phyloP scores from a whole-genome alignment of 495 filamentous ascomycete species.

The Pseudoneurospora amorphoporcata region DNA sequence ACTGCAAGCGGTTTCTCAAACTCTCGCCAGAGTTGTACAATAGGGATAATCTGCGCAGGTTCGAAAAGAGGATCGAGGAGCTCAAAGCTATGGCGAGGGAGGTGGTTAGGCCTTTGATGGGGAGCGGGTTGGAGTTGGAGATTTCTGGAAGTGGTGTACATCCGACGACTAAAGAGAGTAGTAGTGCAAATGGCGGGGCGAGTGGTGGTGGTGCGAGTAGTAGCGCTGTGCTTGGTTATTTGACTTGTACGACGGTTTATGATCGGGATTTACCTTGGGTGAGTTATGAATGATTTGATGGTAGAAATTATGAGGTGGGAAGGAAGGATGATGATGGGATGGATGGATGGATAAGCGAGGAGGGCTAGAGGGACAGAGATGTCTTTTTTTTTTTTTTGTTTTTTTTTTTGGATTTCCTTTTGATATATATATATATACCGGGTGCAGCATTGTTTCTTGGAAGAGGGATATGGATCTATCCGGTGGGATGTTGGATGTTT shows the following conservation, averaged over 20 bases:
- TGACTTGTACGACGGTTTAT: constrained; percentile 70
- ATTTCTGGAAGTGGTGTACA: constrained; percentile 7
- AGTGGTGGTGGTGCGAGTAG: constrained; percentile 3
- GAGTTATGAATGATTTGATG: constrained; percentile 16
- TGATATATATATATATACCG: background rate
- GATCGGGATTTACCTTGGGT: constrained; percentile 74
- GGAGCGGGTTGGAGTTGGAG: constrained; percentile 71
- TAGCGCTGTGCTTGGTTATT: constrained; percentile 44
- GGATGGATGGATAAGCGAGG: no score
- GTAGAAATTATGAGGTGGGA: no score
- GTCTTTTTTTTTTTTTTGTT: background rate
- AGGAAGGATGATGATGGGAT: no score
- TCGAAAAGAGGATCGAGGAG: constrained; percentile 80
- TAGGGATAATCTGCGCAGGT: constrained; percentile 61
- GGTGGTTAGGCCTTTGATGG: constrained; percentile 76
- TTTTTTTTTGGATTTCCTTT: background rate
- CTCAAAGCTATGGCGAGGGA: constrained; percentile 73
- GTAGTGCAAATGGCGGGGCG: background rate
- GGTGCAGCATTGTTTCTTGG: background rate
- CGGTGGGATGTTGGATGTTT: background rate
- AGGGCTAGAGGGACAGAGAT: background rate
- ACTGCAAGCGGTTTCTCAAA: constrained; percentile 80
- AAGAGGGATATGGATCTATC: background rate
- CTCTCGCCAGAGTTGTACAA: constrained; percentile 57
- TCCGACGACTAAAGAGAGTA: background rate